Conservation (phyloP, 306 rosid genomes). For the Sphenostylis stenocarpa region DNA sequence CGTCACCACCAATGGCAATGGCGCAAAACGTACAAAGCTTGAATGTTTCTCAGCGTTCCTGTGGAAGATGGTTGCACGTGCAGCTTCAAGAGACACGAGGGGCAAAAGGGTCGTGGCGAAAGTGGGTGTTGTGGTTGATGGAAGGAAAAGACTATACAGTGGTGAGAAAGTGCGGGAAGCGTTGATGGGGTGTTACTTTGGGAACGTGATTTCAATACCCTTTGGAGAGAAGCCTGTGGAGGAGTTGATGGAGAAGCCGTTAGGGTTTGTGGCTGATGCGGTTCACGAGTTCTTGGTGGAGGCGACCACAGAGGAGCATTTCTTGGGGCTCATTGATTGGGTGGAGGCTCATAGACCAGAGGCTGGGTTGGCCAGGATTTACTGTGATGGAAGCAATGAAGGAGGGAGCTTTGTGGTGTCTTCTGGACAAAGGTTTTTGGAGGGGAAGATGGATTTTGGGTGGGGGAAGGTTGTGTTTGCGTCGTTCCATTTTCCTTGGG, state of each 20-base stretch:
- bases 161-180: neutral
- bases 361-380: slow-evolving; percentile 44
- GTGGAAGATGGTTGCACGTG: slow-evolving; percentile 66
- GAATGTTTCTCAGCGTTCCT: slow-evolving; percentile 64
- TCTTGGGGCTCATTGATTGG: slow-evolving; percentile 75
- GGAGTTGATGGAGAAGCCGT: slow-evolving; percentile 46
- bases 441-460: slow-evolving; percentile 62
- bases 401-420: slow-evolving; percentile 67
- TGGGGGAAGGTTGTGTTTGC: slow-evolving; percentile 69
- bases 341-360: slow-evolving; percentile 68
- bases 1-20: neutral
- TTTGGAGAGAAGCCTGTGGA: slow-evolving; percentile 37
- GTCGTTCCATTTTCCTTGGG: slow-evolving; percentile 83
- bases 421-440: slow-evolving; percentile 63
- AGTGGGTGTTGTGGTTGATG: slow-evolving; percentile 82
- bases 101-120: slow-evolving; percentile 29
- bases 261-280: slow-evolving; percentile 48
- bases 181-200: slow-evolving; percentile 49
- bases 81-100: slow-evolving; percentile 22
- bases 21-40: slow-evolving; percentile 43
- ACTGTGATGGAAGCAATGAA: slow-evolving; percentile 20
- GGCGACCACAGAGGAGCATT: slow-evolving; percentile 56
- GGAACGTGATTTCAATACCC: slow-evolving; percentile 71
- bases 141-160: slow-evolving; percentile 44
- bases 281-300: slow-evolving; percentile 43